A percentile compares a stretch with the other conserved stretches of the same genome.
Evolutionary conservation across 208 protist species (phyloP).

Genomic region (Porcisia hertigi): DNA sequence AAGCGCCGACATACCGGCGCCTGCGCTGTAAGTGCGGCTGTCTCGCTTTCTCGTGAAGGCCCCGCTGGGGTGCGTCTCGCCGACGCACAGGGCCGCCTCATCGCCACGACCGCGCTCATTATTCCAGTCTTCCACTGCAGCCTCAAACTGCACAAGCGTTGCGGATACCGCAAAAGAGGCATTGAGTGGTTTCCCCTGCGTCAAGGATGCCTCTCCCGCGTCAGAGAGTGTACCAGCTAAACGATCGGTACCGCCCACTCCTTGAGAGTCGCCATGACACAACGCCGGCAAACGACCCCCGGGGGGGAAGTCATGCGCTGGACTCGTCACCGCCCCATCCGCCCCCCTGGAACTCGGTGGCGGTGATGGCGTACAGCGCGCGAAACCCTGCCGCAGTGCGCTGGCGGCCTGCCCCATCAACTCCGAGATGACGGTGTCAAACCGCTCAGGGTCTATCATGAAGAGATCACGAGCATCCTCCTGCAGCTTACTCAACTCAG

Average conservation of each 20-base stretch:
- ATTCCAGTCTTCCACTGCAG: not conserved
- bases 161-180: not conserved
- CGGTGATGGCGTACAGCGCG: not conserved
- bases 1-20: not conserved
- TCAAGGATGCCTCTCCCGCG: not conserved
- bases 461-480: slow-evolving; percentile 76
- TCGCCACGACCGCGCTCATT: not conserved
- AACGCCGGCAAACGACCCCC: not conserved
- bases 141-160: not conserved
- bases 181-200: not conserved
- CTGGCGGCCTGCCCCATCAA: slow-evolving; percentile 43
- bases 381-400: slow-evolving; percentile 16
- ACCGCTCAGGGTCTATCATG: slow-evolving; percentile 73
- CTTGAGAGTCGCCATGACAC: not conserved
- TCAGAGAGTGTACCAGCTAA: not conserved
- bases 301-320: not conserved
- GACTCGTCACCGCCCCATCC: not conserved
- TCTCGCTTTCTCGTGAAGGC: not conserved
- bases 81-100: not conserved
- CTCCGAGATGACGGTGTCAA: slow-evolving; percentile 83
- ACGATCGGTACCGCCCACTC: not conserved
- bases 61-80: slow-evolving; percentile 1
- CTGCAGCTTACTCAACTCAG: slow-evolving; percentile 64
- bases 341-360: not conserved
- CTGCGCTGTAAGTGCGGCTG: not conserved